Percentiles rank a stretch among this genome's conserved stretches.
These are phyloP conservation scores for Candida suzukii DNA, from an alignment of 805 yeast species.

Conservation along the genomic window DNA sequence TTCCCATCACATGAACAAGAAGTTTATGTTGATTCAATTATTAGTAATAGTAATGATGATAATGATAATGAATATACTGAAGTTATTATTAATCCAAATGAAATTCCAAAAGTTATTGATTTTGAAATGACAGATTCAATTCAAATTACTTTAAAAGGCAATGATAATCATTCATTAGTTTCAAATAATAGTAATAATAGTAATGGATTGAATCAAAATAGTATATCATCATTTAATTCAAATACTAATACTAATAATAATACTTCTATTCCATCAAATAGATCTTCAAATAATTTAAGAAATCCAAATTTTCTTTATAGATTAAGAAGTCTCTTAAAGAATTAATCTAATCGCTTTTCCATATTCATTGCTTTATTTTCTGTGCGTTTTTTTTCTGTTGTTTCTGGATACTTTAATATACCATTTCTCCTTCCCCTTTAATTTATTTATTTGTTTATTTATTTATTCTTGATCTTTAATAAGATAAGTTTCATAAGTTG, in stretches of 20 bases:
- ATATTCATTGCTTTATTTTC: background rate
- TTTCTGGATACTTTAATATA: too few species aligned
- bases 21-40: background rate
- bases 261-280: background rate
- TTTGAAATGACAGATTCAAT: background rate
- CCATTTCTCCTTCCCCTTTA: too few species aligned
- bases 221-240: conserved; percentile 2
- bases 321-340: conserved; percentile 17
- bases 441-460: too few species aligned
- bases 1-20: conserved; percentile 14
- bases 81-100: background rate
- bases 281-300: conserved; percentile 8
- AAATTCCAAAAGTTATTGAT: background rate
- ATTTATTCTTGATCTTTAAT: too few species aligned
- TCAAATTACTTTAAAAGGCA: conserved; percentile 1
- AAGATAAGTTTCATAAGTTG: too few species aligned
- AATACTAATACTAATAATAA: background rate
- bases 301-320: conserved; percentile 1
- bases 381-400: too few species aligned
- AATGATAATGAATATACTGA: background rate
- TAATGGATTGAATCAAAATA: background rate
- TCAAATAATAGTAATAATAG: conserved; percentile 2
- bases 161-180: conserved; percentile 15
- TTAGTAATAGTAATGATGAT: conserved; percentile 1
- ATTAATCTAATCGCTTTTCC: background rate